Conservation (phyloP, 2,329 filamentous ascomycete genomes). For the Gnomoniopsis smithogilvyi region DNA sequence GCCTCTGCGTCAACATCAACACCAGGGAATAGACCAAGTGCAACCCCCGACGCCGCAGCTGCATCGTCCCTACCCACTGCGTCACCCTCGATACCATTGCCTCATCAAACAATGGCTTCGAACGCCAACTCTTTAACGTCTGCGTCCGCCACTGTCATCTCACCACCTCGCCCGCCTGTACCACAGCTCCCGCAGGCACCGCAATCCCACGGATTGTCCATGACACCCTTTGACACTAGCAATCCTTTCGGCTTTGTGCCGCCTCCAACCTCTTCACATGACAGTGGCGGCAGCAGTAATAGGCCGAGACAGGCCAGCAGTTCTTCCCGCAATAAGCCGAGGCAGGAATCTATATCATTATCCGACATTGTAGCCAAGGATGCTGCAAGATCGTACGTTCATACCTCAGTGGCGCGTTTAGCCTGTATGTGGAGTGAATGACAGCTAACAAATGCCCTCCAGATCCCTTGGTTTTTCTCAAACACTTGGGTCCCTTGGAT, state of each 20-base stretch:
- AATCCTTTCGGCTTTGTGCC: constrained; percentile 15
- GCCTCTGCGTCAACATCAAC: background rate
- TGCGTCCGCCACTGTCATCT: constrained; percentile 4
- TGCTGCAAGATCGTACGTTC: constrained; percentile 31
- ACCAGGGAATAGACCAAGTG: constrained; percentile 8
- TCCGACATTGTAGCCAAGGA: constrained; percentile 35
- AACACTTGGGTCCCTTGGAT: constrained; percentile 33
- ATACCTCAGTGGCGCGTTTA: too few species aligned
- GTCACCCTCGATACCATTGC: background rate
- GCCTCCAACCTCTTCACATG: constrained; percentile 18
- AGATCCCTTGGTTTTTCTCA: constrained; percentile 32
- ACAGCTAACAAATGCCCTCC: constrained; percentile 2
- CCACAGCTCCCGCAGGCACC: constrained; percentile 12
- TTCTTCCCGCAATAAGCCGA: constrained; percentile 8
- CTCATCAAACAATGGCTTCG: background rate
- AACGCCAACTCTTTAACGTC: constrained; percentile 2
- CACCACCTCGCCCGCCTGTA: constrained; percentile 6
- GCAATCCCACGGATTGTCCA: constrained; percentile 1
- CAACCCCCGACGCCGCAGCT: constrained; percentile 1
- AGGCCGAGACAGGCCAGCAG: constrained; percentile 14
- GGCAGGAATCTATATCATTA: constrained; percentile 24
- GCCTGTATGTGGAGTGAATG: background rate
- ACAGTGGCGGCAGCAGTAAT: constrained; percentile 16
- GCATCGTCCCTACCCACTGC: background rate
- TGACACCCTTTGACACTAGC: constrained; percentile 5